A percentile compares a stretch with the other conserved stretches of the same genome.
These are phyloP conservation scores for Penicillium janthinellum DNA, from an alignment of 2,329 filamentous ascomycete genomes.

Conservation along the genomic window DNA sequence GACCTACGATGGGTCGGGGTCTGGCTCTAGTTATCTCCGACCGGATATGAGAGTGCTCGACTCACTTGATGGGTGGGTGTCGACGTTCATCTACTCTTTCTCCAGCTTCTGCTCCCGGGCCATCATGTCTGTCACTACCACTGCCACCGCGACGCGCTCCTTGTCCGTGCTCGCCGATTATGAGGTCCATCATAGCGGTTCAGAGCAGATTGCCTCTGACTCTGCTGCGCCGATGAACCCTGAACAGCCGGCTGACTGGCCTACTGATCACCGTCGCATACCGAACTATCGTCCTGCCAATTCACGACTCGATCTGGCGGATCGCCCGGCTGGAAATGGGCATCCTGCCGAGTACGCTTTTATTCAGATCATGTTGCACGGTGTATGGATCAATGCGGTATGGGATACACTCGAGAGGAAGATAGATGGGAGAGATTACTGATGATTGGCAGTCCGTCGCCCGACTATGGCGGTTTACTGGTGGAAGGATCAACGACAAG, in stretches of 20 bases:
- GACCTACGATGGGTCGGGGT: background rate
- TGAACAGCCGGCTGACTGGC: slow-evolving; percentile 44
- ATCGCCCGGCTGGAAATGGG: slow-evolving; percentile 47
- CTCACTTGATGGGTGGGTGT: background rate
- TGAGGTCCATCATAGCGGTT: slow-evolving; percentile 30
- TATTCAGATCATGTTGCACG: slow-evolving; percentile 54
- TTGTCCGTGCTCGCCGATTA: slow-evolving; percentile 31
- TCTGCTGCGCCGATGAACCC: background rate
- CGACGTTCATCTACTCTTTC: slow-evolving; percentile 6
- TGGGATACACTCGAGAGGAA: background rate
- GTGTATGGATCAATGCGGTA: slow-evolving; percentile 47
- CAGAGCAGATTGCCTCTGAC: slow-evolving; percentile 1
- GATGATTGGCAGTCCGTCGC: slow-evolving; percentile 35
- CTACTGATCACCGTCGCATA: slow-evolving; percentile 50
- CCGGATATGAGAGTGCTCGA: slow-evolving; percentile 3
- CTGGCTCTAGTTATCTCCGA: slow-evolving; percentile 2
- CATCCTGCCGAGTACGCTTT: slow-evolving; percentile 51
- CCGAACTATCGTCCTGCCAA: slow-evolving; percentile 53
- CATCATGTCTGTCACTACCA: slow-evolving; percentile 28
- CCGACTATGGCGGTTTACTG: slow-evolving; percentile 52
- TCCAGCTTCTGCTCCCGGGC: background rate
- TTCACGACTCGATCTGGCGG: slow-evolving; percentile 43
- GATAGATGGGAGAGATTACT: slow-evolving; percentile 26
- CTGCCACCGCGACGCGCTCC: slow-evolving; percentile 17
- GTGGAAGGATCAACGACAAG: slow-evolving; percentile 52